Evolutionary conservation across 192 early-diverging fungal genomes (phyloP), one percentile per base, ranked within the genome.

Genomic region (Backusella westeae): DNA sequence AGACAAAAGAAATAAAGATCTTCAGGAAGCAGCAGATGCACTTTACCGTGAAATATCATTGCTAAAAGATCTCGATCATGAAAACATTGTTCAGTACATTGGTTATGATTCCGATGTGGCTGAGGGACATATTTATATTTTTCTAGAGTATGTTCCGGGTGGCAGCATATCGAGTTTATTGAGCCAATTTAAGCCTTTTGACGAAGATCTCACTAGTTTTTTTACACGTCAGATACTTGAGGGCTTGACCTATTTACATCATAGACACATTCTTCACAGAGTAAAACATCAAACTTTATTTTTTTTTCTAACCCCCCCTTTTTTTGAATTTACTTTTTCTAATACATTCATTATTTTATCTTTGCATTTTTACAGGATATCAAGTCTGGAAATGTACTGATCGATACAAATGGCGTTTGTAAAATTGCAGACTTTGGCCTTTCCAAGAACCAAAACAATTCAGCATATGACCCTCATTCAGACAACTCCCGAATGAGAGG

Each of bases 381-480:
- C 81, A 94, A 94, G 80, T 89, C 91, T 32, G 93, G 87, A n/a
- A 94, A 94, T 80, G 89, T 93, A 32, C 79, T 95, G 39, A 90
- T 94, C 4, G 90, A 94, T 78, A 87, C 92, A 34, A 81, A 88
- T 7, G 93, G 93, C 10, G 87, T 93, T 15, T 95, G 94, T 69
- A 98, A 98, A 84, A 98, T 98, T 39, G 93, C 94, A 9, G 97
- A 98, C 80, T 98, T 98, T 87, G 97, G 97, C 23, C 92, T 97
- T 15, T 97, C 96, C 14, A 96, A 95, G 72, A 90, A 91, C 76
- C 92, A 87, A 23, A 23, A 35, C 6, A 29, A 74, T 15, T 56
- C 35, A 14, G 59, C 65, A 14, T 67, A 75, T 26, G 41, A 67
- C 29, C 14, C 41, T 23, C 66, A 39, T 36, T 23, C 59, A 21